A percentile compares a stretch with the other conserved stretches of the same genome.
phyloP scores from a whole-genome alignment of 768 basidiomycete genomes.

The Tricholoma sp. region DNA sequence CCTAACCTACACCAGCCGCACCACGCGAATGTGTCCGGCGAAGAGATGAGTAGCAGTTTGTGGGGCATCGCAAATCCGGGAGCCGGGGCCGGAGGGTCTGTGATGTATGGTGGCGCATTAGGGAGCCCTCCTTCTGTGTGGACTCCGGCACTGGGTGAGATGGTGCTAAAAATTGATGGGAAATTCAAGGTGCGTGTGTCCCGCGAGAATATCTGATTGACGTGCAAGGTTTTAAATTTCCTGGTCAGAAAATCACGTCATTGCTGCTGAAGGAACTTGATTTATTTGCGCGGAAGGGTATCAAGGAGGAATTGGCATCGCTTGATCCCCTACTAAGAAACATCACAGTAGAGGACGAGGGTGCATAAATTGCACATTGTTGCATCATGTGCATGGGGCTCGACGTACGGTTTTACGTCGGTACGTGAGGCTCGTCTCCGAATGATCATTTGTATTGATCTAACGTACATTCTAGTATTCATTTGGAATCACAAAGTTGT shows the following conservation, averaged over 20 bases:
- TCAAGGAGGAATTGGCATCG: conserved; percentile 78
- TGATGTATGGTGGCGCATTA: conserved; percentile 24
- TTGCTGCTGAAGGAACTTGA: conserved; percentile 81
- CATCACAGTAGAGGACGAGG: conserved; percentile 20
- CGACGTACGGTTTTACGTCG: not conserved
- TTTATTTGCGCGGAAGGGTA: conserved; percentile 70
- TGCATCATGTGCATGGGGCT: not conserved
- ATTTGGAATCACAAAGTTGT: not conserved
- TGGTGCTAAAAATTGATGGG: conserved; percentile 73
- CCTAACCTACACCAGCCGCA: conserved; percentile 30
- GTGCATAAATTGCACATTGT: not conserved
- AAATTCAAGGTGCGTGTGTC: conserved; percentile 68
- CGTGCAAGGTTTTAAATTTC: not conserved
- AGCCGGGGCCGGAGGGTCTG: conserved; percentile 18
- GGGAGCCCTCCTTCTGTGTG: conserved; percentile 49
- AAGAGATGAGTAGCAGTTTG: conserved; percentile 47
- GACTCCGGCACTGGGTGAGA: conserved; percentile 62
- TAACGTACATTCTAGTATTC: not conserved
- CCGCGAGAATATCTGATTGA: not conserved
- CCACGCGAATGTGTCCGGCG: not conserved
- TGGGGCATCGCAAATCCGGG: conserved; percentile 69
- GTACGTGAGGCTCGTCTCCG: not conserved
- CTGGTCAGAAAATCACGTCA: conserved; percentile 76
- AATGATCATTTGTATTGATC: not conserved
- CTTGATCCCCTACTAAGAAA: conserved; percentile 75